Base-by-base conservation (phyloP, 2,329 filamentous ascomycete species). In the Alternaria brassicicola region DNA sequence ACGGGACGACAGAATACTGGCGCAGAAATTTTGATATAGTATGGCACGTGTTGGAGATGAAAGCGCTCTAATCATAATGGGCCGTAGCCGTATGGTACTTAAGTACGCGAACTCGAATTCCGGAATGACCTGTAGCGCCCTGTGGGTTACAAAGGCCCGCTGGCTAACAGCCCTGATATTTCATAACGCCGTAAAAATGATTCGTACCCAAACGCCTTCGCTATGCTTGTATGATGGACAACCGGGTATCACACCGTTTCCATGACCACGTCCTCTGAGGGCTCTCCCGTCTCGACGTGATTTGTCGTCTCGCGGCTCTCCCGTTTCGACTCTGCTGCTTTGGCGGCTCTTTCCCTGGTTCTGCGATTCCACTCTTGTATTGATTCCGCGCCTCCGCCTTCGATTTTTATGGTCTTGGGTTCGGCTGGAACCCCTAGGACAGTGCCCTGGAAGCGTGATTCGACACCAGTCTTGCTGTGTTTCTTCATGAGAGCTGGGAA, bases 401-500 rank as follows among this genome's bases (percentile, higher is more conserved):
- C 93, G 50, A 96, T 89, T 50, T 88, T 82, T 26, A 97, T 81
- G 7, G 89, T 85, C 70, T 86, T 87, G 55, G 88, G 85, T 65
- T 96, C 92, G 47, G 84, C 85, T 42, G 84, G 82, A 64, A 88
- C 88, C 4, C 94, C 94, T 10, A 98, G 82, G 0, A 95, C 85
- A 0, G 94, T 97, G 28, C 92, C 92, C 66, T 89, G 87, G 76
- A 92, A 96, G 70, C 94, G 89, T 9, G 89, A 89, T 71, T 96
- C 93, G 70, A 96, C 92, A 62, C 90, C 91, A 1, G 90, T 91
- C 69, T 95, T 96, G 79, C 89, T 93, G 76, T 96, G 91, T 73
- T 96, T 97, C 79, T 93, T 95, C 78, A 96, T 97, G 39, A 98
- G 81, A 4, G 88, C 90, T 91, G 64, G 15, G 48, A 25, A 33